Evolutionary conservation across 2,329 filamentous ascomycete genomes (phyloP), one percentile per base, ranked within the genome.

Genomic region (Fusarium nelsonii): DNA sequence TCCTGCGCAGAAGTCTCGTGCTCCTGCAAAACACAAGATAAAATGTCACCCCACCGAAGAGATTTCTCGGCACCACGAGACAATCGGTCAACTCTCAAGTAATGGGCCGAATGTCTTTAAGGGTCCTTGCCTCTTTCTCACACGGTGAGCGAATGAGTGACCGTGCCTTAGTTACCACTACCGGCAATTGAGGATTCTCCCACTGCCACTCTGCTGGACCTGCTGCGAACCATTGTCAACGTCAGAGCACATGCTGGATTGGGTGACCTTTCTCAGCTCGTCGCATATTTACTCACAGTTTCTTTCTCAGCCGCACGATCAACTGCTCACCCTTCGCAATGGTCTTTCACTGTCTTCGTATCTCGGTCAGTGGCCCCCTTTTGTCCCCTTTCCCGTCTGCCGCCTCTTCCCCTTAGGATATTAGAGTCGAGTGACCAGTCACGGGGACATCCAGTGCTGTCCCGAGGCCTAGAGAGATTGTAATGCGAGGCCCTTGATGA

Each of bases 21-120:
- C 72, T 71, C 49, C 60, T 50, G 56, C 43, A 58, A 55, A 54
- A 55, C 68, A 49, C 45, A 57, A 70, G 58, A 68, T 51, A 58
- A 51, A 71, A 70, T 58, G 68, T 74, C 73, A 74, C 73, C 73
- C 73, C 73, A 74, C 73, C 51, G 63, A 73, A 73, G 65, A 74
- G 72, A 73, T 71, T 74, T 74, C 65, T 60, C 71, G 68, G 68
- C 63, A 72, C 71, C 73, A 74, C 73, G 71, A 74, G 73, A 72
- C 69, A 69, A 68, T 68, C 68, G 50, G 58, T 72, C 73, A 74
- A 74, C 52, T 46, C 59, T 73, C 70, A 71, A 73, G 63, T 58
- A 61, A 73, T 64, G 49, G 66, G 67, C 74, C 69, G 69, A 73
- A 71, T 70, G 72, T 73, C 67, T 69, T 71, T 65, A 12, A 45